Percentiles rank a stretch among this genome's conserved stretches.
Evolutionary conservation across 352 stramenopile species (phyloP).

Genomic region (Pythium phragmitis): DNA sequence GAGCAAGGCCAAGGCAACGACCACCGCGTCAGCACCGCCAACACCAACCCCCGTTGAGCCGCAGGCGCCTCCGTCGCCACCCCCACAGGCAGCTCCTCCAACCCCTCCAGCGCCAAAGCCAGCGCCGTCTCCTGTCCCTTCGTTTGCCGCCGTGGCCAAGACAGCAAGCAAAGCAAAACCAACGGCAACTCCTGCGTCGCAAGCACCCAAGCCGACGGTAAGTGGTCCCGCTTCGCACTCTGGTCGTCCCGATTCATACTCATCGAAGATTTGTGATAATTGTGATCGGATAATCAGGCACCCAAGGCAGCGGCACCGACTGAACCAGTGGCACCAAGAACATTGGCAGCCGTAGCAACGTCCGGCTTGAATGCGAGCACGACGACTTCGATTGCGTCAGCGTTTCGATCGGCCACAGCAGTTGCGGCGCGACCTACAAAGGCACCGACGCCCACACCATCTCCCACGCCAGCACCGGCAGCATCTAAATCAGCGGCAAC

Average conservation of each 20-base stretch:
- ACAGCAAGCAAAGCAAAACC: background rate
- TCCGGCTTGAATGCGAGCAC: background rate
- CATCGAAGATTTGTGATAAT: background rate
- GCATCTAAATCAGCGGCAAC: background rate
- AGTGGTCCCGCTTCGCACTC: background rate
- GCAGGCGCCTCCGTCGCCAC: background rate
- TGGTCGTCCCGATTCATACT: background rate
- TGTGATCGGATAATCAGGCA: background rate
- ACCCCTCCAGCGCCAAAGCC: background rate
- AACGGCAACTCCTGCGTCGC: background rate
- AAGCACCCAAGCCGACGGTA: background rate
- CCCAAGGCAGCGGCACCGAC: background rate
- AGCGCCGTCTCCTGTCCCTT: background rate
- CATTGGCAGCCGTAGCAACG: background rate
- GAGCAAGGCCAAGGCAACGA: constrained; percentile 47
- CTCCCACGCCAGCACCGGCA: background rate
- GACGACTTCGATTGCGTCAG: constrained; percentile 5
- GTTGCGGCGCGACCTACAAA: background rate
- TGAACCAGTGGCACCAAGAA: background rate
- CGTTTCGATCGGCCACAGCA: constrained; percentile 3
- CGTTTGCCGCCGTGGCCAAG: constrained; percentile 14
- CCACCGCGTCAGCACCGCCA: background rate
- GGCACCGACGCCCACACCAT: background rate
- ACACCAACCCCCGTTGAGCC: background rate
- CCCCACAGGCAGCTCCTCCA: constrained; percentile 1